Percentiles rank a stretch among this genome's conserved stretches.
These are phyloP conservation scores for Kondoa subrosea DNA, from an alignment of 768 basidiomycete species.

Conservation along the genomic window DNA sequence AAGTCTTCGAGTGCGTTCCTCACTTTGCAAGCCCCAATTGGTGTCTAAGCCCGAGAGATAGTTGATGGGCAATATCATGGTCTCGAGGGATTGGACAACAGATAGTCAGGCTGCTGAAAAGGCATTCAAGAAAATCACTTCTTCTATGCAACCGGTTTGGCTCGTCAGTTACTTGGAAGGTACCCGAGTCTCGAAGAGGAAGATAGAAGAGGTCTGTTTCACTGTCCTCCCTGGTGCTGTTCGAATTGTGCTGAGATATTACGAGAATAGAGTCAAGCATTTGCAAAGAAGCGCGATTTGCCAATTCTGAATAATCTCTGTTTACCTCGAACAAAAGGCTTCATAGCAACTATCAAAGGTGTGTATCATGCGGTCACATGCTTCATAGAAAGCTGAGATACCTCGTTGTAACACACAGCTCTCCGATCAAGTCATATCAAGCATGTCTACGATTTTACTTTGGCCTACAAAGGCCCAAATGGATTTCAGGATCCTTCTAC, in stretches of 20 bases:
- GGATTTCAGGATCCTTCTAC: neutral
- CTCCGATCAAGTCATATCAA: neutral
- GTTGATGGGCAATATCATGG: constrained; percentile 6
- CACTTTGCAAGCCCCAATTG: neutral
- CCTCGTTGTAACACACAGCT: neutral
- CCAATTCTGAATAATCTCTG: neutral
- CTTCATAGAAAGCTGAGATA: no score
- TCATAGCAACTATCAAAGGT: constrained; percentile 3
- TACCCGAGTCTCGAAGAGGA: neutral
- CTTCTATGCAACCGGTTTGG: neutral
- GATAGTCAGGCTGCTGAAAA: neutral
- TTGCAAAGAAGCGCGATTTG: constrained; percentile 4
- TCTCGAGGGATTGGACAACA: neutral
- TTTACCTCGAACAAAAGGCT: neutral
- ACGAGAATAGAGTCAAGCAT: neutral
- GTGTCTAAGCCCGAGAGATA: neutral
- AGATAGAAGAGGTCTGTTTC: neutral
- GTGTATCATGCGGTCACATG: neutral
- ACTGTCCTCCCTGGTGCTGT: neutral
- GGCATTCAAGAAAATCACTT: neutral
- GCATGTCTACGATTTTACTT: constrained; percentile 9
- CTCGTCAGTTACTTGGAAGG: constrained; percentile 6
- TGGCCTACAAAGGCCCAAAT: neutral
- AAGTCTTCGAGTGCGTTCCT: neutral
- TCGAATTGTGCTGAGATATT: neutral